Percentiles rank a stretch among this genome's conserved stretches.
Evolutionary conservation across 2,329 filamentous ascomycete genomes (phyloP).

Genomic region (Xylariaceae sp.): DNA sequence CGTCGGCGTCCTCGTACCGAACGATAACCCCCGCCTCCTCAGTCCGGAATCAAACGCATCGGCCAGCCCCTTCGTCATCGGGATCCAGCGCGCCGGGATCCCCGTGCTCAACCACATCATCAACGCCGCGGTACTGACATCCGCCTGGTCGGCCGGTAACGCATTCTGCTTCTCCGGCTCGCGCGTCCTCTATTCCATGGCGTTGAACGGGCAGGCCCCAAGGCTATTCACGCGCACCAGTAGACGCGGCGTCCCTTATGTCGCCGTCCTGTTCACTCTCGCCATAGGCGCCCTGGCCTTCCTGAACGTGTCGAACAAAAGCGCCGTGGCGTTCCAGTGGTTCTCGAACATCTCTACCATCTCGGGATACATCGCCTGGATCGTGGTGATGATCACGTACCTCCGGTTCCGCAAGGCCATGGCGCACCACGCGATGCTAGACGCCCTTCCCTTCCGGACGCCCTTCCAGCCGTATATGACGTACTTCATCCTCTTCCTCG

Average conservation of each 20-base stretch:
- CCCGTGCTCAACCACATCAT: slow-evolving; percentile 58
- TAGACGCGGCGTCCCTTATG: slow-evolving; percentile 55
- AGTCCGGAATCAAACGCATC: slow-evolving; percentile 52
- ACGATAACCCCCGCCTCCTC: slow-evolving; percentile 57
- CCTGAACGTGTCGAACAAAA: slow-evolving; percentile 60
- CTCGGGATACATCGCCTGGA: slow-evolving; percentile 55
- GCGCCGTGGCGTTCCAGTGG: slow-evolving; percentile 62
- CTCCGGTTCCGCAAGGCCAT: slow-evolving; percentile 55
- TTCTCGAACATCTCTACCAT: slow-evolving; percentile 66
- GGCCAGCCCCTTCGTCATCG: slow-evolving; percentile 59
- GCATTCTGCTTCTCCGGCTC: slow-evolving; percentile 62
- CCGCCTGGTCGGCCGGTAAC: slow-evolving; percentile 58
- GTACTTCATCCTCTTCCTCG: slow-evolving; percentile 52
- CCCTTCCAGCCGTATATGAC: slow-evolving; percentile 58
- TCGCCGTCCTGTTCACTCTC: slow-evolving; percentile 49
- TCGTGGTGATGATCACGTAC: slow-evolving; percentile 53
- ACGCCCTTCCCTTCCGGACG: slow-evolving; percentile 48
- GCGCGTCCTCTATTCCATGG: slow-evolving; percentile 64
- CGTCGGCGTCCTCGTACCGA: slow-evolving; percentile 58
- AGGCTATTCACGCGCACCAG: slow-evolving; percentile 54
- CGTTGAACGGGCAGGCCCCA: slow-evolving; percentile 61
- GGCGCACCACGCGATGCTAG: slow-evolving; percentile 44
- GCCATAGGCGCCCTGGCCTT: slow-evolving; percentile 61
- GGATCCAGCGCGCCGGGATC: slow-evolving; percentile 62
- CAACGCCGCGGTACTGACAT: slow-evolving; percentile 62